Percentiles rank a stretch among this genome's conserved stretches.
Conservation (phyloP, 1,139 yeast genomes). For the Candida freyschussii region DNA sequence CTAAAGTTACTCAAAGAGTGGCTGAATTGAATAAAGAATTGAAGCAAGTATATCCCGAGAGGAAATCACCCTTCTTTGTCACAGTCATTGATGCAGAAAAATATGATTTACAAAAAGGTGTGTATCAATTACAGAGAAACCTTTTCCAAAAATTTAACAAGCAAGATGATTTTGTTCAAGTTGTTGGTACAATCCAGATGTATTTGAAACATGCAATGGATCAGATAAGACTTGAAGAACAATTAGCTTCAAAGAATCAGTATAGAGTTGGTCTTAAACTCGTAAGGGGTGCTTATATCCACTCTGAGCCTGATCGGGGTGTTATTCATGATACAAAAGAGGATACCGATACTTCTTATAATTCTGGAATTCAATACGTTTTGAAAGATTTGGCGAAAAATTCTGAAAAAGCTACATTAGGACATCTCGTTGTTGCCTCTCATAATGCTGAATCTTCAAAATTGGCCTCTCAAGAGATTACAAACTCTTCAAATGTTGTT, state of each 20-base stretch:
- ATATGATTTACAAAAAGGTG: conserved; percentile 82
- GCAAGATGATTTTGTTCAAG: conserved; percentile 52
- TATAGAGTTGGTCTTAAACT: conserved; percentile 84
- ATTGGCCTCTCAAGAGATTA: conserved; percentile 57
- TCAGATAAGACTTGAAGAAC: conserved; percentile 58
- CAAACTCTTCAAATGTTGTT: conserved; percentile 21
- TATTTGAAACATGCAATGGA: conserved; percentile 70
- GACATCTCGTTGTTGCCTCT: conserved; percentile 88
- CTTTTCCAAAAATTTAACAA: conserved; percentile 73
- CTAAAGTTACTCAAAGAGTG: conserved; percentile 50
- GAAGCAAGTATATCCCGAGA: conserved; percentile 50
- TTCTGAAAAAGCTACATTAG: conserved; percentile 50
- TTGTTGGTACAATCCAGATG: conserved; percentile 93
- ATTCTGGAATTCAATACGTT: conserved; percentile 62
- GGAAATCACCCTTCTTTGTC: conserved; percentile 78
- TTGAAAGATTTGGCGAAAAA: conserved; percentile 51
- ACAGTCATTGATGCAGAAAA: conserved; percentile 94
- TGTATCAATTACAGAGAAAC: conserved; percentile 82
- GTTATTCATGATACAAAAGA: conserved; percentile 73
- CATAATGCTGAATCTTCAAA: conserved; percentile 82
- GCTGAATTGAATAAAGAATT: conserved; percentile 50
- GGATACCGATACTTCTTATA: conserved; percentile 73
- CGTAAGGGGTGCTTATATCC: conserved; percentile 97
- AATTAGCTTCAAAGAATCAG: conserved; percentile 54
- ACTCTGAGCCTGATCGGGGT: conserved; percentile 71